Base-by-base conservation (phyloP, 139 green algal genomes). In the Zygnema cylindricum region DNA sequence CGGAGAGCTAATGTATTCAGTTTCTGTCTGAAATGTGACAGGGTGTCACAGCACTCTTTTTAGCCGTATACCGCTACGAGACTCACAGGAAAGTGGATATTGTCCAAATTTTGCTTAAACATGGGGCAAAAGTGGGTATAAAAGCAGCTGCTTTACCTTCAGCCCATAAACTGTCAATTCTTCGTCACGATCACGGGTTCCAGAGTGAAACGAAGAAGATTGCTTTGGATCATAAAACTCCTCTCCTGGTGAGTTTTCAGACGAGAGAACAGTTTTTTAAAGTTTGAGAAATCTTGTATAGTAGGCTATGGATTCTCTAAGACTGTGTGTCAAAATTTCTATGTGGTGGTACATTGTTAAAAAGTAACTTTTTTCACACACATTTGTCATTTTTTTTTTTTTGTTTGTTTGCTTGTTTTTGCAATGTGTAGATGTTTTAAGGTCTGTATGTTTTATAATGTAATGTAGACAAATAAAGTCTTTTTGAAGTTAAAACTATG, bases 1-100 rank as follows among this genome's bases (percentile, higher is more conserved):
- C n/a, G 57, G 57, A 30, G 57, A 30, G 57, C 30, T 25, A 73
- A 73, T 35, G 30, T 35, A 73, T 35, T 25, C 57, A 73, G 57
- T 32, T 23, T 21, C 25, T 71, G 21, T 75, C 2, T 2, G 30
- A 7, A 69, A 42, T n/a, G n/a, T n/a, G n/a, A 1, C 82, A 89
- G 69, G 84, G 84, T 33, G 30, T 89, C 16, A 89, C 84, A 0
- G 69, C 84, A 0, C 23, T 89, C 1, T 69, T 85, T 30, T 55
- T 75, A 0, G 82, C 82, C 1, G 82, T 87, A 1, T 87, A 87
- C 57, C 23, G 49, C 55, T 87, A 83, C 82, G 82, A 87, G 30
- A n/a, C 38, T 1, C 36, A 41, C 0, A 23, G 82, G 1, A 43
- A 82, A 42, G 42, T 87, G 38, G 33, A n/a, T 30, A 82, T 87